Percentiles rank a stretch among this genome's conserved stretches.
Conservation (phyloP, 78 protist genomes). For the Mantamonas sphyraenae region DNA sequence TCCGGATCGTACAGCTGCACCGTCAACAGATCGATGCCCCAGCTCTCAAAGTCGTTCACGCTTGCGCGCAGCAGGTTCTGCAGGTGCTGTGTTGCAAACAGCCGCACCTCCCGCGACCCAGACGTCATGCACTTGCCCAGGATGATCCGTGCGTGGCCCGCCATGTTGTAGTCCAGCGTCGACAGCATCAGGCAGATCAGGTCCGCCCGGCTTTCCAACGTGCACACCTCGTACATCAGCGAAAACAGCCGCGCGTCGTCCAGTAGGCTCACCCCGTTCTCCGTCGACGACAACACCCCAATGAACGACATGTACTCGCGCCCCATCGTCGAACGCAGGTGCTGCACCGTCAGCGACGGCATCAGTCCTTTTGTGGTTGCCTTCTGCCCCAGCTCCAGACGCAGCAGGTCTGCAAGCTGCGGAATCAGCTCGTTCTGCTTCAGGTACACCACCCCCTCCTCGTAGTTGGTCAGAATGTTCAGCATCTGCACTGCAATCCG, state of each 20-base stretch:
- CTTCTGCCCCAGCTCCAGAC: neutral
- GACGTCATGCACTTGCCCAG: too few species aligned
- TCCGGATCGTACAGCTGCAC: conserved; percentile 9
- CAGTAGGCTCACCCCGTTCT: neutral
- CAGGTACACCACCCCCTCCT: neutral
- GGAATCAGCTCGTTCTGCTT: neutral
- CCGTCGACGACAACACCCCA: neutral
- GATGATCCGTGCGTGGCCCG: too few species aligned
- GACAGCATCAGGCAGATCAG: too few species aligned
- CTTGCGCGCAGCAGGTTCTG: too few species aligned
- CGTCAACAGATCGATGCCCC: too few species aligned
- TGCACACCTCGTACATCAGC: too few species aligned
- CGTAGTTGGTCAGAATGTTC: neutral
- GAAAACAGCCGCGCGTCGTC: neutral
- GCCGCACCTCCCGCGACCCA: too few species aligned
- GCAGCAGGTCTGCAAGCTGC: neutral
- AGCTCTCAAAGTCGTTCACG: too few species aligned
- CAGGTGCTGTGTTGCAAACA: too few species aligned
- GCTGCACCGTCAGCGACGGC: neutral
- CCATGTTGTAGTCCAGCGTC: too few species aligned
- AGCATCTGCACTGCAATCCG: neutral
- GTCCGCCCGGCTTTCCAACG: too few species aligned
- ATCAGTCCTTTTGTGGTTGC: neutral
- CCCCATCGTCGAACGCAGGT: neutral
- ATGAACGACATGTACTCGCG: neutral